These are phyloP conservation scores for Trichosporon ovoides DNA, from an alignment of 1,284 basidiomycete species.

Conservation along the genomic window DNA sequence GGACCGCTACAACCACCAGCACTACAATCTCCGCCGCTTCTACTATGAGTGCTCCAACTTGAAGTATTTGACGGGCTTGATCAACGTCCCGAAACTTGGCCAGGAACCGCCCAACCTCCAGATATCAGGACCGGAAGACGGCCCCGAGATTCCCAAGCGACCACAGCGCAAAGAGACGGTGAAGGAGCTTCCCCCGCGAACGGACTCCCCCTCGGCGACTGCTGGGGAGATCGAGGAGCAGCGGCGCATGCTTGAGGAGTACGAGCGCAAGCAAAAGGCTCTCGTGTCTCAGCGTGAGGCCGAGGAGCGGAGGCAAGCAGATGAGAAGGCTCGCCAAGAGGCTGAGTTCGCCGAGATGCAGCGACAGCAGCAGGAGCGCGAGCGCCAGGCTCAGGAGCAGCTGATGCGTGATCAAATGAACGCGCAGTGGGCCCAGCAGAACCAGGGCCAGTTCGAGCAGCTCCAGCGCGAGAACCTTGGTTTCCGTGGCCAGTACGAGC, in stretches of 20 bases:
- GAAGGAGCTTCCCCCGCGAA: conserved; percentile 57
- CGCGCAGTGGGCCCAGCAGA: conserved; percentile 53
- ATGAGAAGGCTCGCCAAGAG: conserved; percentile 74
- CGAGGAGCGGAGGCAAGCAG: conserved; percentile 72
- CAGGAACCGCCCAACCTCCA: conserved; percentile 93
- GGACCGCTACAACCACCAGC: conserved; percentile 78
- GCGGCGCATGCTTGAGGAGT: conserved; percentile 89
- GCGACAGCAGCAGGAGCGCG: conserved; percentile 62
- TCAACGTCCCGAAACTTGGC: conserved; percentile 92
- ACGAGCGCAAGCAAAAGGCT: conserved; percentile 88
- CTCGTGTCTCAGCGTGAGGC: conserved; percentile 72
- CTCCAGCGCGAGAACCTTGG: conserved; percentile 85
- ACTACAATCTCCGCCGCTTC: conserved; percentile 85
- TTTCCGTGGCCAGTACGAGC: conserved; percentile 95
- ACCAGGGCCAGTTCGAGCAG: conserved; percentile 53
- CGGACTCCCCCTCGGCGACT: conserved; percentile 61
- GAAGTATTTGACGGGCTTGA: conserved; percentile 89
- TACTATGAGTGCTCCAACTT: conserved; percentile 97
- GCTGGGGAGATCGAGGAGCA: conserved; percentile 82
- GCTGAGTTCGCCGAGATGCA: conserved; percentile 72
- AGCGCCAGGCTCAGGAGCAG: conserved; percentile 83
- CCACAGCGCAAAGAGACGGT: conserved; percentile 60
- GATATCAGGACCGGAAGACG: conserved; percentile 53
- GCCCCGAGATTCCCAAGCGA: conserved; percentile 81
- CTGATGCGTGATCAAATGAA: conserved; percentile 79